phyloP scores from a whole-genome alignment of 306 rosid species.

The Bauhinia variegata region DNA sequence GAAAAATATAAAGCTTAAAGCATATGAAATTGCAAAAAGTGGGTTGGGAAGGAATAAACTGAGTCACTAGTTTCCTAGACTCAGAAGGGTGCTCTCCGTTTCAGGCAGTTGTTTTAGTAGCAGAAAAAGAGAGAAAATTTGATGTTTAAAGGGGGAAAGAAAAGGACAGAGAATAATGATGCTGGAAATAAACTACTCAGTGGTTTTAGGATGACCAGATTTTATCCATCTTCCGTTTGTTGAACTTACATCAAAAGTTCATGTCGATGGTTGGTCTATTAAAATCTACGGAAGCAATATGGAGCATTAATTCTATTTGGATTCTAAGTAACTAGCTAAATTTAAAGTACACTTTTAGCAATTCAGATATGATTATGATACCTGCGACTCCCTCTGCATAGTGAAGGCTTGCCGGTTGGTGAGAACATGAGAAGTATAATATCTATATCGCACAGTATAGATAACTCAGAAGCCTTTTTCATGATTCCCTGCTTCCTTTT shows the following conservation, averaged over 20 bases:
- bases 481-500: slow-evolving; percentile 82
- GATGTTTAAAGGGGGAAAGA: neutral
- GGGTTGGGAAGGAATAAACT: neutral
- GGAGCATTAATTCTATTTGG: neutral
- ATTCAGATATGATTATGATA: slow-evolving; percentile 5
- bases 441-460: slow-evolving; percentile 83
- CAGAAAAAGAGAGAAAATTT: neutral
- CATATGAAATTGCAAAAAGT: neutral
- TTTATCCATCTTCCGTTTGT: neutral
- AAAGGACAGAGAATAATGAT: neutral
- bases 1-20: neutral
- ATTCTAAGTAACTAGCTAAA: neutral
- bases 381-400: slow-evolving; percentile 81
- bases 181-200: too few relatives aligned
- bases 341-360: neutral
- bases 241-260: neutral
- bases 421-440: slow-evolving; percentile 97
- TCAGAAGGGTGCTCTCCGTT: neutral
- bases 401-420: slow-evolving; percentile 79
- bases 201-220: neutral
- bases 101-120: slow-evolving; percentile 14
- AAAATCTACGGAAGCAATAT: neutral
- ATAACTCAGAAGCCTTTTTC: slow-evolving; percentile 86
- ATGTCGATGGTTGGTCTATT: neutral
- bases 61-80: slow-evolving; percentile 7